Evolutionary conservation across 257 asterid species (phyloP).

Genomic region (Oldenlandia corymbosa): DNA sequence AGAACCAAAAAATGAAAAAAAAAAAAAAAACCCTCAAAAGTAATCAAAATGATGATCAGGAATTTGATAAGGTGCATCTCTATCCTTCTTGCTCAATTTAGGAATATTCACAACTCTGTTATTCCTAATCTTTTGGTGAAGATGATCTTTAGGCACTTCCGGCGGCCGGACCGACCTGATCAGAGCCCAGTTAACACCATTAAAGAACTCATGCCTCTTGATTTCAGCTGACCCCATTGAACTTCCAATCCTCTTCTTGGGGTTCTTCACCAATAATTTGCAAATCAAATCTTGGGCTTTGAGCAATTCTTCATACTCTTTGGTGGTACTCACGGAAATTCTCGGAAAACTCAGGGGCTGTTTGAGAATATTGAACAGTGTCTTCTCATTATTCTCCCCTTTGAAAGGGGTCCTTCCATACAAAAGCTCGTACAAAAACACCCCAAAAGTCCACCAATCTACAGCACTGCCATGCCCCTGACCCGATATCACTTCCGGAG

Average conservation of each 20-base stretch:
- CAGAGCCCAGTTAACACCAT: conserved; percentile 79
- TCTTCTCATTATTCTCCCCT: conserved; percentile 67
- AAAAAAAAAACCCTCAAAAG: too few relatives aligned
- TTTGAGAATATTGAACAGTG: conserved; percentile 59
- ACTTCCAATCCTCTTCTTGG: conserved; percentile 52
- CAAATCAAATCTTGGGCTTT: conserved; percentile 55
- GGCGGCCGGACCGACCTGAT: conserved; percentile 47
- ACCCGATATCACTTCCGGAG: conserved; percentile 80
- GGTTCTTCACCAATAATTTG: conserved; percentile 56
- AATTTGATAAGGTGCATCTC: conserved; percentile 40
- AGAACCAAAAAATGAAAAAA: background rate
- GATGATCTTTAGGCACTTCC: conserved; percentile 30
- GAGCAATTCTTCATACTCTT: conserved; percentile 32
- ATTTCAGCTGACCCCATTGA: conserved; percentile 65
- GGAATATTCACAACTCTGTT: conserved; percentile 16
- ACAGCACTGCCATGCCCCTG: conserved; percentile 88
- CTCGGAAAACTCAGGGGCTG: conserved; percentile 51
- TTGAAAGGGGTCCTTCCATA: conserved; percentile 63
- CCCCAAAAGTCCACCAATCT: conserved; percentile 87
- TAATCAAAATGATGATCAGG: conserved; percentile 38
- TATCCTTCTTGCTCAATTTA: conserved; percentile 35
- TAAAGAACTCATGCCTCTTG: conserved; percentile 59
- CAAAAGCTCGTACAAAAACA: conserved; percentile 55
- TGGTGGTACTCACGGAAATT: conserved; percentile 23
- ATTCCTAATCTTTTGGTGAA: conserved; percentile 17